phyloP scores from a whole-genome alignment of 179 eudicot genomes.

The Nepenthes alata region DNA sequence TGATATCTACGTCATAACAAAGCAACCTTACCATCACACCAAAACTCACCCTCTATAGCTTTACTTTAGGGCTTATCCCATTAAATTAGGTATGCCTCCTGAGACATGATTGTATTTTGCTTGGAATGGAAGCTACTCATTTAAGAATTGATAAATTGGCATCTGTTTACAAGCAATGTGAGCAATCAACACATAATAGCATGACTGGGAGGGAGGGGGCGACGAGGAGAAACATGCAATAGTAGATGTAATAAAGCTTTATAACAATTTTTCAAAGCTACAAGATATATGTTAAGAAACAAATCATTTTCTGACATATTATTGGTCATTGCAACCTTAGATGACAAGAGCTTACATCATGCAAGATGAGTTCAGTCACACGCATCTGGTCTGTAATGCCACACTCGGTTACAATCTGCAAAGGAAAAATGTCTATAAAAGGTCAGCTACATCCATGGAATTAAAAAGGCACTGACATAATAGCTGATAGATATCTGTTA shows the following conservation, averaged over 20 bases:
- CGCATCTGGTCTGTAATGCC: constrained; percentile 92
- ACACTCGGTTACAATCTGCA: constrained; percentile 81
- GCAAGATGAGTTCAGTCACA: constrained; percentile 68
- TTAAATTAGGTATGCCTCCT: too few species aligned
- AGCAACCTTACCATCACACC: not conserved
- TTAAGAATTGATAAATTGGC: not conserved
- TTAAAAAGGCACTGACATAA: not conserved
- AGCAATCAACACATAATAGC: not conserved
- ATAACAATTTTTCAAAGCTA: too few species aligned
- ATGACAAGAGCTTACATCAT: constrained; percentile 48
- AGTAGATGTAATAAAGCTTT: too few species aligned
- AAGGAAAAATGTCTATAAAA: not conserved
- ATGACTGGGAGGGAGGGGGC: not conserved
- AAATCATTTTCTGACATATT: not conserved
- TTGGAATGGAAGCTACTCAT: not conserved
- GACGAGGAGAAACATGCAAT: too few species aligned
- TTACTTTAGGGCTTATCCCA: not conserved
- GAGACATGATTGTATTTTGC: too few species aligned
- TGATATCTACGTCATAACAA: too few species aligned
- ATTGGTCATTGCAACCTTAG: not conserved
- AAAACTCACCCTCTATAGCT: not conserved
- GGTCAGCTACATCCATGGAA: not conserved
- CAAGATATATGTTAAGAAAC: not conserved
- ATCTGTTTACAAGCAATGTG: not conserved
- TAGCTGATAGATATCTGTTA: too few species aligned